Evolutionary conservation across 2,329 filamentous ascomycete species (phyloP).

Genomic region (Phialocephala subalpina): DNA sequence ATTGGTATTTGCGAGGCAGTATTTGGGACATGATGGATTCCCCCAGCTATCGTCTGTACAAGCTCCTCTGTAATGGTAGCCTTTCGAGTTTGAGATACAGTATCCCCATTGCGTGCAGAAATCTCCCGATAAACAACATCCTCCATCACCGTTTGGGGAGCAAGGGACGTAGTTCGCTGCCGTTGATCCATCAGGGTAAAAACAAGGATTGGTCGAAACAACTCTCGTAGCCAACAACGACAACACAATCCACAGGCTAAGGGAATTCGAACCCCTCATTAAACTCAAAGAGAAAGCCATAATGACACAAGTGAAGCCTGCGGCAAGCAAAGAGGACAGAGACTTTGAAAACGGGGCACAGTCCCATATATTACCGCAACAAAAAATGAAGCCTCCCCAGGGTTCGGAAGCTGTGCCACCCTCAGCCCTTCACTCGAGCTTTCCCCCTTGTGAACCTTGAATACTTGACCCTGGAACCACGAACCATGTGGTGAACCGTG

Average conservation of each 20-base stretch:
- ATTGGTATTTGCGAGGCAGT: slow-evolving; percentile 27
- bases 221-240: neutral
- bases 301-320: too few species aligned
- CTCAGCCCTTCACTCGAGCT: too few species aligned
- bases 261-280: too few species aligned
- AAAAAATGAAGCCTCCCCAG: too few species aligned
- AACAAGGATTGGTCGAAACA: slow-evolving; percentile 17
- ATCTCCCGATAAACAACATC: slow-evolving; percentile 26
- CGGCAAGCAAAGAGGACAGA: too few species aligned
- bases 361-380: too few species aligned
- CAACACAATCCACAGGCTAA: neutral
- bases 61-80: slow-evolving; percentile 33
- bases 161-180: slow-evolving; percentile 27
- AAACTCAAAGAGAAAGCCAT: too few species aligned
- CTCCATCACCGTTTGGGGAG: slow-evolving; percentile 25
- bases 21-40: slow-evolving; percentile 32
- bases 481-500: too few species aligned
- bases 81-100: slow-evolving; percentile 28
- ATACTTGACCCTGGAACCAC: too few species aligned
- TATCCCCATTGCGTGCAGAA: slow-evolving; percentile 29
- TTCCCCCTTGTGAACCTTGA: too few species aligned
- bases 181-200: slow-evolving; percentile 22
- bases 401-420: too few species aligned
- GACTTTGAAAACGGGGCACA: too few species aligned
- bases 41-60: slow-evolving; percentile 31